A percentile compares a stretch with the other conserved stretches of the same genome.
These are phyloP conservation scores for Talaromyces proteolyticus DNA, from an alignment of 495 filamentous ascomycete species.

Conservation along the genomic window DNA sequence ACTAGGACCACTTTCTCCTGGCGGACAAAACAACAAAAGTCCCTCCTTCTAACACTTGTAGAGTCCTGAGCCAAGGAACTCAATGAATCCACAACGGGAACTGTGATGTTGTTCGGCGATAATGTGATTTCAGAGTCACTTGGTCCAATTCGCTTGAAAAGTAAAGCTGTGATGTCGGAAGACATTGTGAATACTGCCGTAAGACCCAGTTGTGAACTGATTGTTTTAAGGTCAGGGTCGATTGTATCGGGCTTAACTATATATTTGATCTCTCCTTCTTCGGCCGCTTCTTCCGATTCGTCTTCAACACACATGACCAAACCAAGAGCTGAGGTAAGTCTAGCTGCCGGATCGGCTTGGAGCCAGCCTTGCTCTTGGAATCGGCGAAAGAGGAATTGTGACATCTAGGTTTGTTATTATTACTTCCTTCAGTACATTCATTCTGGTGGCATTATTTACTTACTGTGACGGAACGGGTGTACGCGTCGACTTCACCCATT, in stretches of 20 bases:
- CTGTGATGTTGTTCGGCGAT: slow-evolving; percentile 16
- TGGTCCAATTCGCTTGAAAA: slow-evolving; percentile 23
- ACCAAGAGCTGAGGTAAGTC: slow-evolving; percentile 1
- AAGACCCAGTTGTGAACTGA: slow-evolving; percentile 17
- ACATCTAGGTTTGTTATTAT: slow-evolving; percentile 3
- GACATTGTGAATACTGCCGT: slow-evolving; percentile 31
- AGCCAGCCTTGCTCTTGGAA: slow-evolving; percentile 22
- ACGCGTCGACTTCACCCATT: slow-evolving; percentile 3
- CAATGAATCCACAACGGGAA: slow-evolving; percentile 25
- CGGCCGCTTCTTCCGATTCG: background rate
- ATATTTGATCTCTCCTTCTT: slow-evolving; percentile 6
- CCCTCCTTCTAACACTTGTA: slow-evolving; percentile 13
- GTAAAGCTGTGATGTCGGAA: slow-evolving; percentile 22
- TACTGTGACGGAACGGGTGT: slow-evolving; percentile 6
- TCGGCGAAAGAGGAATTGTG: slow-evolving; percentile 8
- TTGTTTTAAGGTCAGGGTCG: slow-evolving; percentile 10
- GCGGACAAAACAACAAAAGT: slow-evolving; percentile 23
- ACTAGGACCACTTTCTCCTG: slow-evolving; percentile 28
- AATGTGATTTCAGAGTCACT: slow-evolving; percentile 25
- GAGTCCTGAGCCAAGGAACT: slow-evolving; percentile 11
- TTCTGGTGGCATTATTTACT: no score
- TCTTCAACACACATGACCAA: background rate
- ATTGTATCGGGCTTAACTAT: slow-evolving; percentile 3
- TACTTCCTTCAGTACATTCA: background rate
- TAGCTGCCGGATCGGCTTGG: slow-evolving; percentile 6